Evolutionary conservation across 805 yeast genomes (phyloP).

Genomic region (Saccharomycopsis sp.): DNA sequence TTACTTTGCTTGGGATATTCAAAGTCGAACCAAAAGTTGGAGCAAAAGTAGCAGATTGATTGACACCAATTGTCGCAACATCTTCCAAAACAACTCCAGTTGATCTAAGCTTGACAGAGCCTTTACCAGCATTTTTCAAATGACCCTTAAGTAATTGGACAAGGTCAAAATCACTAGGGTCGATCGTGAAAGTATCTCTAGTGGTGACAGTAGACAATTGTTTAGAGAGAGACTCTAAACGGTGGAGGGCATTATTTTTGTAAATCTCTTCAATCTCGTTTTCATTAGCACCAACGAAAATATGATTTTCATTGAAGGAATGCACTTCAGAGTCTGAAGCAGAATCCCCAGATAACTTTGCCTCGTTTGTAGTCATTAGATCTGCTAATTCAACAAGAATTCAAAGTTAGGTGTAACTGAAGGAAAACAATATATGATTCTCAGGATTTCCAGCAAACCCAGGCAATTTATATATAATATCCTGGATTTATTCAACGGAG

Average conservation of each 20-base stretch:
- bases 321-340: too few relatives aligned
- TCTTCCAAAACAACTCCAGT: constrained; percentile 37
- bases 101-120: constrained; percentile 23
- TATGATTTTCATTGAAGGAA: too few relatives aligned
- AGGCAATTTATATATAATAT: too few relatives aligned
- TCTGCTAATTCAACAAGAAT: too few relatives aligned
- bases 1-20: constrained; percentile 14
- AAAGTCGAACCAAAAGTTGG: constrained; percentile 32
- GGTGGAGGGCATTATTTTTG: constrained; percentile 5
- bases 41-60: constrained; percentile 46
- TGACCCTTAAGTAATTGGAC: constrained; percentile 31
- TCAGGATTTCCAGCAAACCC: too few relatives aligned
- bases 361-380: too few relatives aligned
- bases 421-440: too few relatives aligned
- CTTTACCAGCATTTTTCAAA: constrained; percentile 24
- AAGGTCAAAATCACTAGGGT: constrained; percentile 37
- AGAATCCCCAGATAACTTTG: too few relatives aligned
- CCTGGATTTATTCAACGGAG: too few relatives aligned
- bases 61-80: constrained; percentile 40
- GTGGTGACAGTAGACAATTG: constrained; percentile 19
- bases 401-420: too few relatives aligned
- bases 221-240: constrained; percentile 13
- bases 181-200: constrained; percentile 23
- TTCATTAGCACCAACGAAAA: too few relatives aligned
- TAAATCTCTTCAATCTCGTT: not conserved